Base-by-base conservation (phyloP, 2,329 filamentous ascomycete genomes). In the Monosporascus sp. region DNA sequence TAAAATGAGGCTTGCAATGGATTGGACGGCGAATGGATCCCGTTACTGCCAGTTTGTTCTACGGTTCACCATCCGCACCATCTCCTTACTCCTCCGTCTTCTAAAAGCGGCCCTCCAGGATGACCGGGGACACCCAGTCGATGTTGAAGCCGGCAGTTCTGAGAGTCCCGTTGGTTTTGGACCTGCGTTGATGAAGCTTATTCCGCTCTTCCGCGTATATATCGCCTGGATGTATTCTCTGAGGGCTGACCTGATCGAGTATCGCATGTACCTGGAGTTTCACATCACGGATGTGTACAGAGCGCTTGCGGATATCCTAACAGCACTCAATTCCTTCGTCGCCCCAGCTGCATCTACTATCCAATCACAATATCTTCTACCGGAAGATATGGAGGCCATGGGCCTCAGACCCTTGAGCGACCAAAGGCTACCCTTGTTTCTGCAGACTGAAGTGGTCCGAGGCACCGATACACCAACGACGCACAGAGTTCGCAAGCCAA, bases 41-140 rank as follows among this genome's bases (percentile, higher is more conserved):
- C 73, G 73, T 36, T 80, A 81, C 9, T 82, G 78, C 59, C 77
- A 82, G 55, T 91, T 87, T 63, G 84, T 89, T 55, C 76, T 95
- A 45, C 81, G 86, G 24, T 82, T 96, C 56, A 96, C 96, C 64
- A 76, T 91, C 48, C 87, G 87, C 50, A 90, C 87, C 9, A 87
- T 95, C 62, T 82, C 86, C 52, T 81, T 82, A 1, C 76, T 96
- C 34, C 80, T 92, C 46, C 84, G 87, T 50, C 75, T 87, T 27
- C 76, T 96, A 37, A 77, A 86, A 58, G 78, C 82, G n/a, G 86
- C 91, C 61, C 76, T 96, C 3, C 80, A 84, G 52, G 78, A 84
- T 67, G 47, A 65, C 57, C 26, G 61, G 58, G n/a, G 57, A 61
- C 43, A 57, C 63, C 6, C 56, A 2, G 56, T 64, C 41, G 64